Conservation (phyloP, 2,329 filamentous ascomycete species). For the Elsinoe fawcettii region DNA sequence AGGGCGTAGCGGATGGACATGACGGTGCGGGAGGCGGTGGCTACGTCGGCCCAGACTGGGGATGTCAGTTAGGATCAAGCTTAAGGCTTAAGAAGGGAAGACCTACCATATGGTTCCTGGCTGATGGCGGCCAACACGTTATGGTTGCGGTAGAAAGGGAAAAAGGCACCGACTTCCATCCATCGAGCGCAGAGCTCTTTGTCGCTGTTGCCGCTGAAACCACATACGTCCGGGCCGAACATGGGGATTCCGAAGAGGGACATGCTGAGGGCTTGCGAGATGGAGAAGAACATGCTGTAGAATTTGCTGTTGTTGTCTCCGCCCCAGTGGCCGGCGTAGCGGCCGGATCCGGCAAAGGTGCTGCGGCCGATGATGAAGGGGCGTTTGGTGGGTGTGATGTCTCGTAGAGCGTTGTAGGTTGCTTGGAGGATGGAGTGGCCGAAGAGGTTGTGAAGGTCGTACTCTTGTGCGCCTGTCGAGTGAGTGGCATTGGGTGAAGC, state of each 20-base stretch:
- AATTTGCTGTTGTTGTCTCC: conserved; percentile 61
- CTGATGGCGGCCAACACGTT: conserved; percentile 53
- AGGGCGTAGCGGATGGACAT: conserved; percentile 65
- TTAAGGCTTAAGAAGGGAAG: background rate
- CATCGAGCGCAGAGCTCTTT: conserved; percentile 65
- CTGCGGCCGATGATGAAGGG: conserved; percentile 80
- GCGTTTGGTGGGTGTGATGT: conserved; percentile 58
- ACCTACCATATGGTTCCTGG: conserved; percentile 58
- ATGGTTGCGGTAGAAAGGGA: conserved; percentile 65
- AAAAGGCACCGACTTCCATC: conserved; percentile 67
- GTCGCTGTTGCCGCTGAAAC: conserved; percentile 60
- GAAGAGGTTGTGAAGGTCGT: conserved; percentile 76
- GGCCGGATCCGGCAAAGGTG: conserved; percentile 70
- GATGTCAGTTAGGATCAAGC: background rate
- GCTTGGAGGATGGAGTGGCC: conserved; percentile 69
- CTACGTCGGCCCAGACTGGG: conserved; percentile 54
- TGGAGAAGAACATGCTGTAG: conserved; percentile 67
- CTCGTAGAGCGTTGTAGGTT: conserved; percentile 63
- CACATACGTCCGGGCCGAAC: conserved; percentile 64
- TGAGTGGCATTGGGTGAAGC: conserved; percentile 73
- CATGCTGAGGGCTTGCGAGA: conserved; percentile 69
- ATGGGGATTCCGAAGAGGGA: conserved; percentile 68
- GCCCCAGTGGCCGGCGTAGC: conserved; percentile 74
- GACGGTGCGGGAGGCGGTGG: conserved; percentile 54
- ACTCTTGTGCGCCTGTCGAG: conserved; percentile 60